phyloP scores from a whole-genome alignment of 73 alveolate genomes.

The Paramecium caudatum region DNA sequence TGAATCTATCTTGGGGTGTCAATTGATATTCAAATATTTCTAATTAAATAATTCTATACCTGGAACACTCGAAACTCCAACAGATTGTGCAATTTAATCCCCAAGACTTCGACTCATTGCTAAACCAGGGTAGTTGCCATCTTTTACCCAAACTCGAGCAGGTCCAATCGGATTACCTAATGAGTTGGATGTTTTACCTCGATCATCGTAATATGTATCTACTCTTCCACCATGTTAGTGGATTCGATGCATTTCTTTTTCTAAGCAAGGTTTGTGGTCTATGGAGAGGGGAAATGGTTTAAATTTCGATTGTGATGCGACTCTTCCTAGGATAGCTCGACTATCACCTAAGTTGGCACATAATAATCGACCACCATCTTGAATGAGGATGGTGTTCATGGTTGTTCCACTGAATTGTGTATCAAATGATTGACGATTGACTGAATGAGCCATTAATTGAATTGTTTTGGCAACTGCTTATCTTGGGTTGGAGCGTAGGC shows the following conservation, averaged over 20 bases:
- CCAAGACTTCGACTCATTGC: conserved; percentile 98
- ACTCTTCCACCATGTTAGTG: conserved; percentile 91
- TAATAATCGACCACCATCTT: conserved; percentile 62
- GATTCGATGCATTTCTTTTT: conserved; percentile 91
- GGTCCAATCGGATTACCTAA: conserved; percentile 92
- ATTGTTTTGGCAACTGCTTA: conserved; percentile 52
- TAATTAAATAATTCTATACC: conserved; percentile 51
- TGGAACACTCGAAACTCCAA: conserved; percentile 96
- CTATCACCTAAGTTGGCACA: conserved; percentile 75
- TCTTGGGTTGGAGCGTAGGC: neutral
- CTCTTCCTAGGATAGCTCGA: conserved; percentile 75
- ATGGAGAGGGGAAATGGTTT: conserved; percentile 77
- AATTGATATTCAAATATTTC: conserved; percentile 35
- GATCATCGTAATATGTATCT: conserved; percentile 83
- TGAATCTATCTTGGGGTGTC: conserved; percentile 81
- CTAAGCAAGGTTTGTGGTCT: conserved; percentile 95
- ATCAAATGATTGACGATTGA: conserved; percentile 53
- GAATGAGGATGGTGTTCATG: conserved; percentile 9
- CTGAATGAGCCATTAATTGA: neutral
- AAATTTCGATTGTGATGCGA: conserved; percentile 1
- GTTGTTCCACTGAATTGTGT: conserved; percentile 75
- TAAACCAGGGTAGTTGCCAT: conserved; percentile 96
- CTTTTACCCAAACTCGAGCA: conserved; percentile 94
- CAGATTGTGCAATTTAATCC: conserved; percentile 89
- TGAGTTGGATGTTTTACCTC: conserved; percentile 21